Conservation (phyloP, 192 early-diverging fungal species). For the Irineochytrium annulatum region DNA sequence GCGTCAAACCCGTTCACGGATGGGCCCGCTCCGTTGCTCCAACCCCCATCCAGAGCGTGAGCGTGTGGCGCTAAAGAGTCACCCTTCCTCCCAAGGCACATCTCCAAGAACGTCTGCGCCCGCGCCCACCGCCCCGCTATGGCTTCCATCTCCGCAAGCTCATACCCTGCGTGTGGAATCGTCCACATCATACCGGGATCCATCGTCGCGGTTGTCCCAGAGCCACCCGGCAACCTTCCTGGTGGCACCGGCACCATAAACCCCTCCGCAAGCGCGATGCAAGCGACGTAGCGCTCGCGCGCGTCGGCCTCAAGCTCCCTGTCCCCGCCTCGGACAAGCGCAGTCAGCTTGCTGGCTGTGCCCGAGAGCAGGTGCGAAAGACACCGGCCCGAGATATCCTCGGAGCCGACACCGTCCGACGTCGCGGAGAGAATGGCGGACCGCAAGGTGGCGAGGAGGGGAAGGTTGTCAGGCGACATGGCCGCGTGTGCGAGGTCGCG, state of each 20-base stretch:
- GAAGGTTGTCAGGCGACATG: background rate
- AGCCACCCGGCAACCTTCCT: too few species aligned
- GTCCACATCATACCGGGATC: slow-evolving; percentile 4
- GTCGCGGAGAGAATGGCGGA: background rate
- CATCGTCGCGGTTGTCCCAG: background rate
- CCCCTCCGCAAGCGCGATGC: background rate
- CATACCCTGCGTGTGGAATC: slow-evolving; percentile 11
- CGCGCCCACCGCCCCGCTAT: background rate
- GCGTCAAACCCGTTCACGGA: too few species aligned
- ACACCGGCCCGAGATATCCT: background rate
- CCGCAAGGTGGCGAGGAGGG: background rate
- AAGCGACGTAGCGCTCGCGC: slow-evolving; percentile 8
- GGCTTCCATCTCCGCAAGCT: slow-evolving; percentile 14
- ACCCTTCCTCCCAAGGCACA: background rate
- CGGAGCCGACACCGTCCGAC: slow-evolving; percentile 9
- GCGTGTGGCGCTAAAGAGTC: too few species aligned
- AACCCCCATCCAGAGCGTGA: too few species aligned
- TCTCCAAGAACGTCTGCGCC: background rate
- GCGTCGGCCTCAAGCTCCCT: background rate
- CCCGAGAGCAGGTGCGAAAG: slow-evolving; percentile 7
- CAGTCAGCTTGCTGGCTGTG: background rate
- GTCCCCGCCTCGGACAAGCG: background rate
- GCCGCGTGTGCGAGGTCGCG: slow-evolving; percentile 10
- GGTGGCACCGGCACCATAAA: too few species aligned
- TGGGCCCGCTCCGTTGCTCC: too few species aligned